Percentiles rank a stretch among this genome's conserved stretches.
Evolutionary conservation across 306 rosid species (phyloP).

Genomic region (Castanea crenata): DNA sequence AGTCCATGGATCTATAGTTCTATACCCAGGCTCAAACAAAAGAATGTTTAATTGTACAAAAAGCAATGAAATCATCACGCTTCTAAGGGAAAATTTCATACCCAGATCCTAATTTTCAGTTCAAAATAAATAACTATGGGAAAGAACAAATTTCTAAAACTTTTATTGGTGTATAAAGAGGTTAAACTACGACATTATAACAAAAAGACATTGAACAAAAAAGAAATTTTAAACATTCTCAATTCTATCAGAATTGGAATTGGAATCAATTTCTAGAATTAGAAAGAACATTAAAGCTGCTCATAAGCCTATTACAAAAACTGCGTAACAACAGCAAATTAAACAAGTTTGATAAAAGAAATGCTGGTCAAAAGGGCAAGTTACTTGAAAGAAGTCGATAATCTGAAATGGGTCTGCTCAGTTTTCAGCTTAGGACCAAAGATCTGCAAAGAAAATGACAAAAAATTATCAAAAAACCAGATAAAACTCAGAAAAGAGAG

Average conservation of each 20-base stretch:
- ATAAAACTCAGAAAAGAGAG: not conserved
- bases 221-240: not conserved
- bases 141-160: not conserved
- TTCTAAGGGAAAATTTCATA: not conserved
- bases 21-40: not conserved
- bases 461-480: slow-evolving; percentile 10
- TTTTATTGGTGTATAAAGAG: not conserved
- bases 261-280: not conserved
- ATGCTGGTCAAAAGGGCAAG: slow-evolving; percentile 15
- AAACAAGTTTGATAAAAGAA: not conserved
- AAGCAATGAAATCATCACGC: not conserved
- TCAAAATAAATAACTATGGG: not conserved
- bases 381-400: slow-evolving; percentile 39
- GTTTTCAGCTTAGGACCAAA: slow-evolving; percentile 37
- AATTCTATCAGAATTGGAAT: not conserved
- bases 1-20: not conserved
- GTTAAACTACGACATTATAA: not conserved
- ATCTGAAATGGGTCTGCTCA: slow-evolving; percentile 46
- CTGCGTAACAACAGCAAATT: not conserved
- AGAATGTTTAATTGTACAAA: not conserved
- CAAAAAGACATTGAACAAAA: not conserved
- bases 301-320: not conserved
- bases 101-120: not conserved
- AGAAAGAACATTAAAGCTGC: not conserved
- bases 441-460: slow-evolving; percentile 38